These are phyloP conservation scores for Castanea sativa DNA, from an alignment of 306 rosid genomes.

Conservation along the genomic window DNA sequence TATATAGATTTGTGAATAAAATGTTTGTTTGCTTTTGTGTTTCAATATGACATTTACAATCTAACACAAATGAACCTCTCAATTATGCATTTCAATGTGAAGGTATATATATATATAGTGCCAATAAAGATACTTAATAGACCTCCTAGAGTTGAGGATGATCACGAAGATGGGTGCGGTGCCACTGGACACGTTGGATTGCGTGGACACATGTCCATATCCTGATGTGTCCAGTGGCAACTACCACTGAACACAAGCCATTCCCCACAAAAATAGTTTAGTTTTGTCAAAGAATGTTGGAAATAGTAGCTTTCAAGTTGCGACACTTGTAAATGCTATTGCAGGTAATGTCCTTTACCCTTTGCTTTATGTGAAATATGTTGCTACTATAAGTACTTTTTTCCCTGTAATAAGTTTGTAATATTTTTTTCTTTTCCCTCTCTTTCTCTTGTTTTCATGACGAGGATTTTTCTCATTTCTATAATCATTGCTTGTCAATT, in stretches of 20 bases:
- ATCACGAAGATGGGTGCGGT: not conserved
- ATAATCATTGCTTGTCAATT: not conserved
- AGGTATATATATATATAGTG: constrained; percentile 30
- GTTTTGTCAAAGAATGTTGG: constrained; percentile 32
- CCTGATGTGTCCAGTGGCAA: no score
- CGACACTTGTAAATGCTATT: constrained; percentile 42
- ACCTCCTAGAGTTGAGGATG: constrained; percentile 22
- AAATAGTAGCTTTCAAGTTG: constrained; percentile 26
- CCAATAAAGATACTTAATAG: constrained; percentile 27
- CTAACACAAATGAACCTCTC: not conserved
- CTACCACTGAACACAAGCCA: no score
- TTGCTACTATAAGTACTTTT: not conserved
- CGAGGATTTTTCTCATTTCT: not conserved
- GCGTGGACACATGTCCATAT: no score
- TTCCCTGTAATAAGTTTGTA: not conserved
- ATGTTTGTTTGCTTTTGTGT: not conserved
- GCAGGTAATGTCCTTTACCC: constrained; percentile 43
- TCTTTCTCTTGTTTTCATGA: not conserved
- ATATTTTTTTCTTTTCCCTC: not conserved
- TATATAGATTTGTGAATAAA: not conserved
- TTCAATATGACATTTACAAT: not conserved
- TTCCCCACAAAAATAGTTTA: constrained; percentile 10
- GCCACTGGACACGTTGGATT: no score
- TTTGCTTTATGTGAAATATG: not conserved
- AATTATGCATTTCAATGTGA: not conserved